phyloP scores from a whole-genome alignment of 371 early-diverging fungal species.

The Furculomyces boomerangus region DNA sequence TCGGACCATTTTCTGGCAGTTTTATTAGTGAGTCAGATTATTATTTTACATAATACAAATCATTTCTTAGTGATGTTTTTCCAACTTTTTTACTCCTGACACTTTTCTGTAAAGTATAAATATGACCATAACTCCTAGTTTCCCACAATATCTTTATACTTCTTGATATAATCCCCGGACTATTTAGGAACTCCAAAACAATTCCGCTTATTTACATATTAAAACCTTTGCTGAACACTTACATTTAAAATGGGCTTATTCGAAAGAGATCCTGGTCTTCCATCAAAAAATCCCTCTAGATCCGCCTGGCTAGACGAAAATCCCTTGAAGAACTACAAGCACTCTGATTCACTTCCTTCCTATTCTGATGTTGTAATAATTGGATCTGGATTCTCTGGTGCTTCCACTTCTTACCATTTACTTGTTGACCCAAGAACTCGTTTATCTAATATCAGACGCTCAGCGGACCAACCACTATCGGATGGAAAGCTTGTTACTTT shows the following conservation, averaged over 20 bases:
- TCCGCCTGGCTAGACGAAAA: conserved; percentile 2
- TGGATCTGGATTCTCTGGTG: conserved; percentile 7
- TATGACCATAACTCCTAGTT: too few species aligned
- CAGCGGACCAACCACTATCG: not conserved
- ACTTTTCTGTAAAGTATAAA: too few species aligned
- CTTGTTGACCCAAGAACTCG: conserved; percentile 1
- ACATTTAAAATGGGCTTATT: conserved; percentile 36
- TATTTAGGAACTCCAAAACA: conserved; percentile 53
- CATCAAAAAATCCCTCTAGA: not conserved
- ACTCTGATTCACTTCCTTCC: not conserved
- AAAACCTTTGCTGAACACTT: conserved; percentile 67
- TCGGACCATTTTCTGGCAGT: too few species aligned
- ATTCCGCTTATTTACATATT: conserved; percentile 61
- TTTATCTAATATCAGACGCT: not conserved
- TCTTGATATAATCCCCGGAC: too few species aligned
- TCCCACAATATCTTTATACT: too few species aligned
- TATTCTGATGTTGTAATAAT: conserved; percentile 5
- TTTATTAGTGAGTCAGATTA: too few species aligned
- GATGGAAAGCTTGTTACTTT: not conserved
- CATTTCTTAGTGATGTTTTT: too few species aligned
- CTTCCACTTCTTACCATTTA: conserved; percentile 4
- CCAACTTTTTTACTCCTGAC: too few species aligned
- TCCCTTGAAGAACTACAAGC: conserved; percentile 1
- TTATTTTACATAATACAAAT: too few species aligned
- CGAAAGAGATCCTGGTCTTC: conserved; percentile 1